Percentiles rank a stretch among this genome's conserved stretches.
These are phyloP conservation scores for Torulaspora gathmanii DNA, from an alignment of 805 yeast species.

Conservation along the genomic window DNA sequence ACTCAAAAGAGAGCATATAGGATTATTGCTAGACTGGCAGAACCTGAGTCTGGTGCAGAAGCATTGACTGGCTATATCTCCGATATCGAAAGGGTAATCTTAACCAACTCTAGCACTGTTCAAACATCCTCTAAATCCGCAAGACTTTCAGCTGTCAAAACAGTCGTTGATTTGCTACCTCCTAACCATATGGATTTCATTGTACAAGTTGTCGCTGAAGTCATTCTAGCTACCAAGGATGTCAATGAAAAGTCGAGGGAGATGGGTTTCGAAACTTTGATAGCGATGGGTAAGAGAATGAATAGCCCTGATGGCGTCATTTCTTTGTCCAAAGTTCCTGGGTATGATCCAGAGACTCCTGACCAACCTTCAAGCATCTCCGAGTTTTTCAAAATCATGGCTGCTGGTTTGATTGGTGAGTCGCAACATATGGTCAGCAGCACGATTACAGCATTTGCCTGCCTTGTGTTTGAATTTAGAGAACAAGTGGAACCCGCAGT, in stretches of 20 bases:
- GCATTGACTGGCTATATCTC: conserved; percentile 50
- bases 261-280: conserved; percentile 66
- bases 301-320: conserved; percentile 60
- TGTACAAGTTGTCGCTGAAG: conserved; percentile 79
- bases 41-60: conserved; percentile 57
- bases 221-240: conserved; percentile 85
- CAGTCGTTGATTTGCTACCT: conserved; percentile 61
- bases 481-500: conserved; percentile 54
- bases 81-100: conserved; percentile 56
- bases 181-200: conserved; percentile 63
- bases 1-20: conserved; percentile 89
- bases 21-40: conserved; percentile 64
- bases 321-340: conserved; percentile 60
- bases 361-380: conserved; percentile 60
- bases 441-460: conserved; percentile 83
- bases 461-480: conserved; percentile 82
- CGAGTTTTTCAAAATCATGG: conserved; percentile 86
- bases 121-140: conserved; percentile 76
- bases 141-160: conserved; percentile 63
- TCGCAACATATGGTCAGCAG: conserved; percentile 96
- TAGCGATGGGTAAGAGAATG: conserved; percentile 79
- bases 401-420: conserved; percentile 94
- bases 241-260: conserved; percentile 88
- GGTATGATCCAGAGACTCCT: conserved; percentile 58
- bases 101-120: conserved; percentile 53